Base-by-base conservation (phyloP, 2,329 filamentous ascomycete species). In the Arthroderma sp. region DNA sequence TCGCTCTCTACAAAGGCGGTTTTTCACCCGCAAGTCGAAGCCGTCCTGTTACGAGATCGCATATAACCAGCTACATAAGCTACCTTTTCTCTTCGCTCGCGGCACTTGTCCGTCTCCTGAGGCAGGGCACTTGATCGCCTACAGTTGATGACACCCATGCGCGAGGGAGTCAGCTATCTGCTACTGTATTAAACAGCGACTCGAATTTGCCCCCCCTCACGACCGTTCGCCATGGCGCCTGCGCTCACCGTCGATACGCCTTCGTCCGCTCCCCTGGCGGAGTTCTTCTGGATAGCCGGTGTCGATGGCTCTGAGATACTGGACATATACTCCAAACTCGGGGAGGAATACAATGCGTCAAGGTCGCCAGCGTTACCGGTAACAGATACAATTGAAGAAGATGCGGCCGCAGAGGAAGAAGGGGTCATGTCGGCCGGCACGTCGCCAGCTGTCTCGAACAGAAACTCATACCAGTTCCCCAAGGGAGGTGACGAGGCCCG, bases 231-330 rank as follows among this genome's bases (percentile, higher is more conserved):
- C 59, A 72, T 73, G 66, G 66, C 72, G 57, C 64, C 64, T 49
- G 58, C 64, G 49, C 62, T 68, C 49, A 49, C 69, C 44, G 63
- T 71, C 56, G 74, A 77, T 59, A 64, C 69, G 57, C 73, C 75
- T 51, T 35, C 47, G 4, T 74, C 76, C 59, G 74, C 75, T 56
- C 81, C 82, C 57, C 77, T 85, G 56, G 82, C 82, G 65, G 82
- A 85, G 69, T 83, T 81, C 70, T 85, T 85, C 70, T 85, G 83
- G 77, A 84, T 85, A 55, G 71, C 74, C 56, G 75, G 75, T 57
- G 70, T 77, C 37, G 75, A 77, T 65, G 73, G 74, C 39, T 66
- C 73, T 11, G 74, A 76, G 64, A 67, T 76, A 51, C 61, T 74
- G 35, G 74, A 76, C 21, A 74, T 73, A 11, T 76, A 71, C 59